phyloP scores from a whole-genome alignment of 805 yeast genomes.

The Metschnikowia kunwiensis region DNA sequence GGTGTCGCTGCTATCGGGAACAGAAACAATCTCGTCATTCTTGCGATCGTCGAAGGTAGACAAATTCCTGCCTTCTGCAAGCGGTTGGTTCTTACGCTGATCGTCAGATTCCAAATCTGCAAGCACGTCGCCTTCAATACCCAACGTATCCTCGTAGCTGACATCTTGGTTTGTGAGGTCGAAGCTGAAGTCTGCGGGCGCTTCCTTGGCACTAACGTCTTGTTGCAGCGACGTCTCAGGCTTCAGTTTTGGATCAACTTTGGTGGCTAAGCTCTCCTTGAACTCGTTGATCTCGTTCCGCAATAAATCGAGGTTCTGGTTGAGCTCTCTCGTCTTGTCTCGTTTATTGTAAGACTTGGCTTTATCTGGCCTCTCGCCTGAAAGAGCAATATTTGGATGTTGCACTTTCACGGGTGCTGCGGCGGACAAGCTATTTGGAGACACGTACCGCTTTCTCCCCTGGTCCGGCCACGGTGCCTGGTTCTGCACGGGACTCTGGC shows the following conservation, averaged over 20 bases:
- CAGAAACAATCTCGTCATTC: constrained; percentile 3
- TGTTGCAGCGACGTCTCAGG: neutral
- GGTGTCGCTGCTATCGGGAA: constrained; percentile 2
- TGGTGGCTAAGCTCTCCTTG: constrained; percentile 37
- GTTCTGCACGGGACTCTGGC: neutral
- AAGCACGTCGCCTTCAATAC: constrained; percentile 32
- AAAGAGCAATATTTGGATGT: too few species aligned
- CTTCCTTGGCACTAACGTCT: neutral
- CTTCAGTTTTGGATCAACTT: constrained; percentile 1
- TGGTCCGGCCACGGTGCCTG: neutral
- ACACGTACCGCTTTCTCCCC: constrained; percentile 1
- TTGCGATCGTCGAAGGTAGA: neutral
- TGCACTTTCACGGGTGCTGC: neutral
- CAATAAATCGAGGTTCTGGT: constrained; percentile 40
- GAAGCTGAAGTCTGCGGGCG: constrained; percentile 33
- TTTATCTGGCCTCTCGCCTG: neutral
- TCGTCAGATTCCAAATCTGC: constrained; percentile 17
- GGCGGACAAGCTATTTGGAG: neutral
- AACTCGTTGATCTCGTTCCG: constrained; percentile 44
- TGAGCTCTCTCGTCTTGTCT: constrained; percentile 35
- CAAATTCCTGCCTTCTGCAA: neutral
- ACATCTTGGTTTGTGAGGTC: constrained; percentile 39
- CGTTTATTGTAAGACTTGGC: constrained; percentile 8
- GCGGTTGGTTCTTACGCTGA: neutral
- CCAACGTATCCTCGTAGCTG: constrained; percentile 38